Evolutionary conservation across 1,284 basidiomycete genomes (phyloP).

Genomic region (Leccinum pachyderme): DNA sequence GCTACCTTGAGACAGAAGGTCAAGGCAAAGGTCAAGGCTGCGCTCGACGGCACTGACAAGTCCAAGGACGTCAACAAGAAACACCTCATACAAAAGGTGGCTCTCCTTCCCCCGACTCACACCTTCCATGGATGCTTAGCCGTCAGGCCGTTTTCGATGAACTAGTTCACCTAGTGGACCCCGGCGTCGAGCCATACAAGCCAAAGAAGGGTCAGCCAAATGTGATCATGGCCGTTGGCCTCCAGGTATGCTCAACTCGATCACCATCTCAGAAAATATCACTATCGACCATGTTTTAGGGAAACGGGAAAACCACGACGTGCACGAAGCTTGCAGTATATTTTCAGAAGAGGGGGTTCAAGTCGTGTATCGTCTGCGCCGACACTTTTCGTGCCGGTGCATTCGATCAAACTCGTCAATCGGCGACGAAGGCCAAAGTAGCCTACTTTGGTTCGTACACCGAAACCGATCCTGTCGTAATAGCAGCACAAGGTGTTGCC

Average conservation of each 20-base stretch:
- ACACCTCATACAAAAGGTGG: constrained; percentile 86
- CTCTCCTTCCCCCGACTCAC: not conserved
- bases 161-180: constrained; percentile 92
- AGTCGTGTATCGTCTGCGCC: constrained; percentile 97
- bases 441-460: constrained; percentile 99
- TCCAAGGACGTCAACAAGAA: constrained; percentile 81
- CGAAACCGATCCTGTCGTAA: constrained; percentile 96
- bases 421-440: constrained; percentile 96
- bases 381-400: constrained; percentile 99
- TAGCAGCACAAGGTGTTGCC: constrained; percentile 90
- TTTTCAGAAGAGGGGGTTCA: constrained; percentile 96
- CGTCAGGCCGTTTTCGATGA: constrained; percentile 93
- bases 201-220: constrained; percentile 94
- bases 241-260: constrained; percentile 60
- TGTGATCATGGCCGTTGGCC: constrained; percentile 97
- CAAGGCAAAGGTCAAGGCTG: constrained; percentile 80
- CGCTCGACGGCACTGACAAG: constrained; percentile 72
- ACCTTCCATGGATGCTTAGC: constrained; percentile 4
- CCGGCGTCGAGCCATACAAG: constrained; percentile 92
- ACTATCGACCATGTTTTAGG: constrained; percentile 46
- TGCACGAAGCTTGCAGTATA: constrained; percentile 97
- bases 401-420: constrained; percentile 96
- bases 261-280: constrained; percentile 4
- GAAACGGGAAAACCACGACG: constrained; percentile 98
- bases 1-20: constrained; percentile 86